Conservation (phyloP, 2,329 filamentous ascomycete species). For the Fusarium napiforme region DNA sequence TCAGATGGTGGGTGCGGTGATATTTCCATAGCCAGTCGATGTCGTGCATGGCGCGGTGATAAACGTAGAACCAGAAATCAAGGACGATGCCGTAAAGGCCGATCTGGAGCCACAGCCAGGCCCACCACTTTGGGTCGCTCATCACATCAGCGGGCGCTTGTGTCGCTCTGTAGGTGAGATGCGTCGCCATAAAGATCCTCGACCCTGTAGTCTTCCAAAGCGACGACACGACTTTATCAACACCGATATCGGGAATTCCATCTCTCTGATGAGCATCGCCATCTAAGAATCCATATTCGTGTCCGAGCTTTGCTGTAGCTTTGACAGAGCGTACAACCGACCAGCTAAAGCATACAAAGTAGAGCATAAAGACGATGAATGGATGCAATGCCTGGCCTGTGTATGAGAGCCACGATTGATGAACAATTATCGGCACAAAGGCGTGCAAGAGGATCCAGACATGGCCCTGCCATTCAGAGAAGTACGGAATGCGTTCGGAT, state of each 20-base stretch:
- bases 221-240: conserved; percentile 18
- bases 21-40: conserved; percentile 28
- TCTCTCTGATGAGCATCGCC: conserved; percentile 24
- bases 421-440: neutral
- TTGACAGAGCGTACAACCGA: neutral
- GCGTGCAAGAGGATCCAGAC: neutral
- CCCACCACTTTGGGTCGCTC: neutral
- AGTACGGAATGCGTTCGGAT: neutral
- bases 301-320: neutral
- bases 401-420: neutral
- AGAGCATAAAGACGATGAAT: neutral
- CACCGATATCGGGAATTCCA: conserved; percentile 21
- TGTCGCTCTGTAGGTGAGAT: conserved; percentile 1
- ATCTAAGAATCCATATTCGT: conserved; percentile 13
- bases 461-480: neutral
- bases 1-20: conserved; percentile 29
- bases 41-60: conserved; percentile 33
- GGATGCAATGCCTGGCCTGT: neutral
- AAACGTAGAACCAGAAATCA: conserved; percentile 32
- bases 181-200: neutral
- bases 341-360: neutral
- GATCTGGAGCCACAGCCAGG: conserved; percentile 22
- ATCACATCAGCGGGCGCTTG: conserved; percentile 9
- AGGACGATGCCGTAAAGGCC: conserved; percentile 28
- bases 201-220: conserved; percentile 13